Evolutionary conservation across 2,329 filamentous ascomycete species (phyloP), one percentile per base, ranked within the genome.

Genomic region (Aureobasidium sp.): DNA sequence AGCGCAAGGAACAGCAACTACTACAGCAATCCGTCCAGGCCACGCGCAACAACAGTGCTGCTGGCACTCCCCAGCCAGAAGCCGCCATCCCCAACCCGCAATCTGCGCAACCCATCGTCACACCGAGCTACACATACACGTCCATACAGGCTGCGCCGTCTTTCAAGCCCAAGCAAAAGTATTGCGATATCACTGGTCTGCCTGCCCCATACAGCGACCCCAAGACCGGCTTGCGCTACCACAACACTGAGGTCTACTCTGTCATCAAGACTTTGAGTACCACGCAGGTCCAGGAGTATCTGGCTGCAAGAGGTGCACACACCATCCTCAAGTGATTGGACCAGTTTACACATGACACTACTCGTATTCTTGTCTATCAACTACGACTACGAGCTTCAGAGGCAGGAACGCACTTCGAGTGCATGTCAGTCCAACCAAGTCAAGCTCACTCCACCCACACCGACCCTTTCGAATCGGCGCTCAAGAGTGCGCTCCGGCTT

Each of bases 401-500:
- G 7, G 27, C 47, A 45, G 19, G 5, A 8, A 56, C 17, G 9
- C 8, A 24, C 49, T 2, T 27, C 4, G 2, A 14, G 8, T 15
- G 53, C 52, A 35, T 93, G 89, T 94, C 77, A 80, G 89, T 87
- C 83, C 89, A 86, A 85, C 89, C 89, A 90, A 96, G 90, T 96
- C 92, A 96, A 96, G 84, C 90, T 80, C 82, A 86, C 85, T 87
- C 90, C 89, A 96, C 85, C 87, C 90, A 88, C 85, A 85, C 80
- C 77, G 74, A 74, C 80, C 84, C 89, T 95, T 78, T 96, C 89
- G 79, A 84, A 78, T 79, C 80, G 81, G 85, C 82, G 85, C 86
- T 90, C 83, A 87, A 92, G 85, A 86, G 87, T 86, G 84, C 85
- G 90, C 91, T 96, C 92, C 92, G 91, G 92, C 92, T 97, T 96